Evolutionary conservation across 2,329 filamentous ascomycete genomes (phyloP).

Genomic region (Monilinia fructicola): DNA sequence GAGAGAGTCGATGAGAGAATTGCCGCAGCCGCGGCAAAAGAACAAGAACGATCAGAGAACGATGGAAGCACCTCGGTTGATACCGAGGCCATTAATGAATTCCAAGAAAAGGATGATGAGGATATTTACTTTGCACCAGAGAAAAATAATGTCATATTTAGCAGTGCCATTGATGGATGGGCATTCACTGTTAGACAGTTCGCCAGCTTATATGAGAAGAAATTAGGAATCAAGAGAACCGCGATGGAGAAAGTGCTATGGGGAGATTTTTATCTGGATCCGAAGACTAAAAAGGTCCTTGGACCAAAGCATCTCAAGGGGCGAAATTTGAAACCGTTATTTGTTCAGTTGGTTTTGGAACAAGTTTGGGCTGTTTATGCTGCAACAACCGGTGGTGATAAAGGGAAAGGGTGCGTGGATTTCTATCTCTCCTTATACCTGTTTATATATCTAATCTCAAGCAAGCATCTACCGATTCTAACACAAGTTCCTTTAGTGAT

Average conservation of each 20-base stretch:
- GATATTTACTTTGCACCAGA: constrained; percentile 98
- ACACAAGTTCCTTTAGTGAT: constrained; percentile 56
- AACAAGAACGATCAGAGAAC: constrained; percentile 47
- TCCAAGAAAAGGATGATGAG: constrained; percentile 90
- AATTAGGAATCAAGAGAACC: constrained; percentile 87
- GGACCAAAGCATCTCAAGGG: constrained; percentile 91
- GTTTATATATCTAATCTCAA: constrained; percentile 33
- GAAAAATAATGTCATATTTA: constrained; percentile 98
- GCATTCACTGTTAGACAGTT: constrained; percentile 96
- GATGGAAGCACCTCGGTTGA: constrained; percentile 43
- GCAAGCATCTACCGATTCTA: constrained; percentile 29
- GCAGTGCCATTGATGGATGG: constrained; percentile 98
- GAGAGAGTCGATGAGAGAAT: constrained; percentile 87
- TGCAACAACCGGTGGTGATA: constrained; percentile 79
- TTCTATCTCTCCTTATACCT: constrained; percentile 42
- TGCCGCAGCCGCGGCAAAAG: constrained; percentile 66
- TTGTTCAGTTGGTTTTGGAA: constrained; percentile 93
- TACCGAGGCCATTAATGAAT: constrained; percentile 63
- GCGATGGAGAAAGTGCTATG: constrained; percentile 91
- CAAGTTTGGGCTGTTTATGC: constrained; percentile 96
- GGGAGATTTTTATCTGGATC: constrained; percentile 95
- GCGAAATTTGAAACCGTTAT: constrained; percentile 88
- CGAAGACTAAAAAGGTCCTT: constrained; percentile 92
- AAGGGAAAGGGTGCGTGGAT: constrained; percentile 71
- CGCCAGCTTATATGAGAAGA: constrained; percentile 90